Evolutionary conservation across 2,329 filamentous ascomycete species (phyloP).

Genomic region (Colletotrichum navitas): DNA sequence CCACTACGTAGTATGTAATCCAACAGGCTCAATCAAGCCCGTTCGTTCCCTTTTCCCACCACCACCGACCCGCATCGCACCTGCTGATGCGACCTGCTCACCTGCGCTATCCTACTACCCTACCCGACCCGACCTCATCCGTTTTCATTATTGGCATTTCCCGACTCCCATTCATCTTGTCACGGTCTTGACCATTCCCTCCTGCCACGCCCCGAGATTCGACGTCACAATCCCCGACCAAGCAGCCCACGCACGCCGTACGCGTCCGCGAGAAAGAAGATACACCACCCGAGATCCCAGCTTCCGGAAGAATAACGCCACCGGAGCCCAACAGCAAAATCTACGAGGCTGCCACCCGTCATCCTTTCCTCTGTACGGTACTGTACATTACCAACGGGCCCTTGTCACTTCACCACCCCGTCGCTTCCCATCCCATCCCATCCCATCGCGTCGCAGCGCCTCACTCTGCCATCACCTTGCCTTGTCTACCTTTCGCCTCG

Average conservation of each 20-base stretch:
- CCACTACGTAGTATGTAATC: background rate
- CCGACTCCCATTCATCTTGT: background rate
- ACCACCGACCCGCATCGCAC: constrained; percentile 28
- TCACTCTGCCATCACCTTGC: constrained; percentile 22
- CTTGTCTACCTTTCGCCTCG: constrained; percentile 5
- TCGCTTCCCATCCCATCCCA: constrained; percentile 6
- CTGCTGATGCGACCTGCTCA: constrained; percentile 27
- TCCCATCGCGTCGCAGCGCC: constrained; percentile 21
- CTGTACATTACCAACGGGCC: background rate
- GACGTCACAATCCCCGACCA: background rate
- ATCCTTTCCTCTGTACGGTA: background rate
- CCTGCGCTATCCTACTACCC: constrained; percentile 26
- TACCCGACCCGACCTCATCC: constrained; percentile 27
- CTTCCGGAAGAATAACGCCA: constrained; percentile 2
- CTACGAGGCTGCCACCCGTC: constrained; percentile 9
- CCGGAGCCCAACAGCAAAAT: constrained; percentile 1
- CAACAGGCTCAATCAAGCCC: constrained; percentile 26
- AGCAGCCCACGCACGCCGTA: background rate
- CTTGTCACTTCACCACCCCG: constrained; percentile 1
- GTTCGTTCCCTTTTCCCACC: constrained; percentile 8
- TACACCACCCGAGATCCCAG: background rate
- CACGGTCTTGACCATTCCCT: background rate
- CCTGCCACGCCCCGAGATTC: background rate
- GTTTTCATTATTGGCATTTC: constrained; percentile 2
- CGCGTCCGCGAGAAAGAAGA: background rate